phyloP scores from a whole-genome alignment of 2,329 filamentous ascomycete species.

The Claviceps arundinis region DNA sequence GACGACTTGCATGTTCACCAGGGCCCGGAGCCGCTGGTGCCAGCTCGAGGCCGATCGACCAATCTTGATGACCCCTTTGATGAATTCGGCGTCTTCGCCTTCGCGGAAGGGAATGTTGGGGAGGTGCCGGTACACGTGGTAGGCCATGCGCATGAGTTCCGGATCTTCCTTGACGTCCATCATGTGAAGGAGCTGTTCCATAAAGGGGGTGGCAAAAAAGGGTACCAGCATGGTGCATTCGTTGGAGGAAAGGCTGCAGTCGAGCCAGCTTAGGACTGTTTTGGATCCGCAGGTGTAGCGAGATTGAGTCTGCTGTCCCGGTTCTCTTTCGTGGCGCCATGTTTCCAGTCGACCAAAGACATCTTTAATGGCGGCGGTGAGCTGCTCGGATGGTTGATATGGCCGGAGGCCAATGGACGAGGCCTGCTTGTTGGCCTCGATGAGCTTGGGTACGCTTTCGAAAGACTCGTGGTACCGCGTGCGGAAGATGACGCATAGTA shows the following conservation, averaged over 20 bases:
- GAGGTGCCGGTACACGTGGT: conserved; percentile 91
- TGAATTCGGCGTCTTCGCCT: conserved; percentile 75
- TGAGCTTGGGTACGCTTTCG: conserved; percentile 58
- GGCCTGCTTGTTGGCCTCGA: conserved; percentile 63
- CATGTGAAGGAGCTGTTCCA: conserved; percentile 93
- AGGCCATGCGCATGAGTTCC: conserved; percentile 85
- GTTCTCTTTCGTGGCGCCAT: conserved; percentile 73
- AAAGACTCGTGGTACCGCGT: conserved; percentile 93
- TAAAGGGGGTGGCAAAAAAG: conserved; percentile 83
- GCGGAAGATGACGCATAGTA: conserved; percentile 76
- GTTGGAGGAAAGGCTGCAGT: conserved; percentile 77
- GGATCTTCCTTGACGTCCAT: conserved; percentile 99
- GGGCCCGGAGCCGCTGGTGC: conserved; percentile 87
- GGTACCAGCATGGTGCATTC: conserved; percentile 83
- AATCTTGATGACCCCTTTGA: conserved; percentile 74
- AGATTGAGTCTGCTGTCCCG: conserved; percentile 85
- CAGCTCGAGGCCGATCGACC: conserved; percentile 74
- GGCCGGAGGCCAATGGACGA: conserved; percentile 78
- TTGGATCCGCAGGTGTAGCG: conserved; percentile 94
- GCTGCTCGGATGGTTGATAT: conserved; percentile 66
- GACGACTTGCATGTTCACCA: conserved; percentile 97
- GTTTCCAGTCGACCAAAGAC: conserved; percentile 70
- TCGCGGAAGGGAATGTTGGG: conserved; percentile 87
- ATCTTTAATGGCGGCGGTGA: conserved; percentile 54
- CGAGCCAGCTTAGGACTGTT: conserved; percentile 89